Evolutionary conservation across 768 basidiomycete species (phyloP).

Genomic region (Pholiota conissans): DNA sequence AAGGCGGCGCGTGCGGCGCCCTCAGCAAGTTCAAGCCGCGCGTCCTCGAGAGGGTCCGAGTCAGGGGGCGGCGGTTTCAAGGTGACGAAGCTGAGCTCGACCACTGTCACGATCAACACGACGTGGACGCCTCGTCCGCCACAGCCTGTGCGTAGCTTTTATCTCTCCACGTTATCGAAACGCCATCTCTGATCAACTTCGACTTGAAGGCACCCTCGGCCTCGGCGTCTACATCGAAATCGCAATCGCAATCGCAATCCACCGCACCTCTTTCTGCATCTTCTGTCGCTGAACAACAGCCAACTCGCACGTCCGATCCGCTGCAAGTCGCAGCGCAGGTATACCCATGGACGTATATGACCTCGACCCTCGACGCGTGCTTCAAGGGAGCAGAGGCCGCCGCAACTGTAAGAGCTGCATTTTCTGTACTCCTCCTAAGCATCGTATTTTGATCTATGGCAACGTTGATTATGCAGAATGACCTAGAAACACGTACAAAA

Average conservation of each 20-base stretch:
- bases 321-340: slow-evolving; percentile 51
- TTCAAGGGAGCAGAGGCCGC: slow-evolving; percentile 39
- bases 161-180: neutral
- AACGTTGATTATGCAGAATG: slow-evolving; percentile 27
- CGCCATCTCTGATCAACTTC: neutral
- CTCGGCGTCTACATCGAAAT: neutral
- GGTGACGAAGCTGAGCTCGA: slow-evolving; percentile 26
- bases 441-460: neutral
- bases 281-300: slow-evolving; percentile 11
- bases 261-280: slow-evolving; percentile 9
- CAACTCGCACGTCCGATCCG: slow-evolving; percentile 34
- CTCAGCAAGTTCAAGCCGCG: neutral
- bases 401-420: slow-evolving; percentile 28
- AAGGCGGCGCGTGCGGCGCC: slow-evolving; percentile 10
- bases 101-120: slow-evolving; percentile 24
- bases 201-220: neutral
- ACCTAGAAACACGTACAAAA: slow-evolving; percentile 32
- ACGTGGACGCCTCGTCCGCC: slow-evolving; percentile 22
- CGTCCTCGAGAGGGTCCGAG: slow-evolving; percentile 15
- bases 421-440: neutral
- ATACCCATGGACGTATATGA: slow-evolving; percentile 64
- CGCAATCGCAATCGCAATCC: neutral
- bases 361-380: slow-evolving; percentile 51
- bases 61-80: slow-evolving; percentile 15
- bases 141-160: neutral